Conservation (phyloP, 805 yeast species). For the Henningerozyma blattae region DNA sequence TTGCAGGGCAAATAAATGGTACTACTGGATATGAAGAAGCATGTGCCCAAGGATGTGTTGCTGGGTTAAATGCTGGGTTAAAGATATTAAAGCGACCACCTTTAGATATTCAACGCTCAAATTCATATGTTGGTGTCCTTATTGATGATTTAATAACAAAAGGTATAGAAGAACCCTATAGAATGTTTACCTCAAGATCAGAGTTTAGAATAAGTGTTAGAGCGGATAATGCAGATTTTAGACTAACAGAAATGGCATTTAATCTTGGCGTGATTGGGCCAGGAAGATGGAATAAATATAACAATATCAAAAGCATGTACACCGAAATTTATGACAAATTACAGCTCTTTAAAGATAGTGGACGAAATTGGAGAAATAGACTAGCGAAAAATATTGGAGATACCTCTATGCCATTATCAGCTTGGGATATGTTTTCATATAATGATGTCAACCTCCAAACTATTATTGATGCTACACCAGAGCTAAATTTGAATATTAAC, state of each 20-base stretch:
- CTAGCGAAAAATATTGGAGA: constrained; percentile 40
- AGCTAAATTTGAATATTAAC: constrained; percentile 10
- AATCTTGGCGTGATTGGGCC: constrained; percentile 54
- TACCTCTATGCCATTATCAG: constrained; percentile 43
- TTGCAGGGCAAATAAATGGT: constrained; percentile 98
- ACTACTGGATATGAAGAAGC: constrained; percentile 99
- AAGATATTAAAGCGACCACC: constrained; percentile 26
- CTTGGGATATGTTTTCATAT: constrained; percentile 60
- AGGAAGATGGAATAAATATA: constrained; percentile 40
- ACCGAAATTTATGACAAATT: constrained; percentile 35
- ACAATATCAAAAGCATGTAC: constrained; percentile 32
- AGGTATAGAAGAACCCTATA: constrained; percentile 93
- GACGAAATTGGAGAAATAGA: constrained; percentile 49
- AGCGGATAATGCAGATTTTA: constrained; percentile 85
- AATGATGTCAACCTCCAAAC: constrained; percentile 28
- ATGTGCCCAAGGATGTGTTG: constrained; percentile 89
- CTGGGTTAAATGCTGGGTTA: constrained; percentile 92
- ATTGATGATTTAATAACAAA: constrained; percentile 90
- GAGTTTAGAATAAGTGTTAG: constrained; percentile 86
- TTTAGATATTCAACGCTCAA: constrained; percentile 54
- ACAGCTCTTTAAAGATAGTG: constrained; percentile 33
- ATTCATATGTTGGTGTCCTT: constrained; percentile 85
- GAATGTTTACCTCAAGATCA: constrained; percentile 95
- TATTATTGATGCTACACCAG: constrained; percentile 25
- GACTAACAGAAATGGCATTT: constrained; percentile 64